Evolutionary conservation across 2,329 filamentous ascomycete genomes (phyloP).

Genomic region (Trichoderma sp.): DNA sequence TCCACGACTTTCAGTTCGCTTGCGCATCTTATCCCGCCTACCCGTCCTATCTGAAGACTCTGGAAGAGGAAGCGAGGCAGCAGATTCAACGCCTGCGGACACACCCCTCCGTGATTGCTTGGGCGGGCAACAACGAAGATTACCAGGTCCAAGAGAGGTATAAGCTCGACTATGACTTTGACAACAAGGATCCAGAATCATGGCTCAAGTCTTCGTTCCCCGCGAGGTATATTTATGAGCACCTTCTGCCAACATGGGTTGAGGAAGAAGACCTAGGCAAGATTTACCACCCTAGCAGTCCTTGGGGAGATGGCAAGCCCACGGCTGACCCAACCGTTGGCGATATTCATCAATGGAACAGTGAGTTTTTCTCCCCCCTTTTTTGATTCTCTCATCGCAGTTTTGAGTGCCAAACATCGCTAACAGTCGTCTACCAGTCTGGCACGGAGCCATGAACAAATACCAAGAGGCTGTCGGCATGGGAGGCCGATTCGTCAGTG

Average conservation of each 20-base stretch:
- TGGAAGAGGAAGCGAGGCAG: slow-evolving; percentile 59
- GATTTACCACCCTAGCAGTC: slow-evolving; percentile 71
- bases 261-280: slow-evolving; percentile 60
- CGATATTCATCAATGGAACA: slow-evolving; percentile 74
- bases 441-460: slow-evolving; percentile 68
- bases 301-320: slow-evolving; percentile 62
- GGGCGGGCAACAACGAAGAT: slow-evolving; percentile 79
- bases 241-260: slow-evolving; percentile 66
- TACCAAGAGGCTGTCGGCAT: slow-evolving; percentile 73
- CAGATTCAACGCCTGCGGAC: slow-evolving; percentile 59
- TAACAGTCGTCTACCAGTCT: slow-evolving; percentile 44
- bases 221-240: slow-evolving; percentile 77
- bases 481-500: slow-evolving; percentile 73
- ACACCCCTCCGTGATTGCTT: slow-evolving; percentile 70
- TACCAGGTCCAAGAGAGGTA: slow-evolving; percentile 73
- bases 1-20: slow-evolving; percentile 73
- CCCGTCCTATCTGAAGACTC: slow-evolving; percentile 55
- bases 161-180: slow-evolving; percentile 67
- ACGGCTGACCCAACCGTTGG: slow-evolving; percentile 65
- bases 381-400: not conserved
- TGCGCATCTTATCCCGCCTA: slow-evolving; percentile 65
- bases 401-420: not conserved
- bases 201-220: slow-evolving; percentile 79
- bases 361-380: slow-evolving; percentile 16
- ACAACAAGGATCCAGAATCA: slow-evolving; percentile 68